Evolutionary conservation across 345 rosid species (phyloP), one percentile per base, ranked within the genome.

Genomic region (Populus simonii): DNA sequence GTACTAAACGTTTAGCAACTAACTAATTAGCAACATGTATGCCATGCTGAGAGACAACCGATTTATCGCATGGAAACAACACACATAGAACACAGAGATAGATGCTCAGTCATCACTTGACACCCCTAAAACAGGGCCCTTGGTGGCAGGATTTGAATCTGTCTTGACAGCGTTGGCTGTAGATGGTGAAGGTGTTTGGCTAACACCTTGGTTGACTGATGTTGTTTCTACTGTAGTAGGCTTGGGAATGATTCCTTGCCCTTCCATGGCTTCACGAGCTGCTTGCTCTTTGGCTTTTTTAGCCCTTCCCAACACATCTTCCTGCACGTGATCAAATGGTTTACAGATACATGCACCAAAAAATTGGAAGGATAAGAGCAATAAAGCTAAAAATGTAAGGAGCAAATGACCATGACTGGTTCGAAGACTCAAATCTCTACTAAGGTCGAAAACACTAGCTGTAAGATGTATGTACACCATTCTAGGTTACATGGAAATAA

Each of bases 241-340:
- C 72, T 81, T 83, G 9, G 89, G 75, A 74, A 90, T 81, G 5
- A 83, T 76, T 72, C 89, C 91, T 74, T 85, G 90, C 18, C 85
- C 84, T 73, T 86, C 96, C 88, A 81, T 65, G 43, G 92, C 82
- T 78, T 94, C 98, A 1, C 89, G 85, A 22, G 97, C 96, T 62
- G 99, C 97, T 80, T 78, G 83, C 68, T 93, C 93, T 79, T 95
- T 95, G 43, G 98, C 92, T 81, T 66, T 90, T 79, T 87, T 90
- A 25, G 98, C 98, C 81, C 94, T 89, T 81, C 89, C 93, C 38
- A 92, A 83, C 72, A 93, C 94, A 74, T 93, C 99, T 74, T 87
- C 94, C 97, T 93, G 87, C 82, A 84, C 27, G 29, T 7, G 29
- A 57, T 31, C 36, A 69, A 47, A 22, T 22, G 25, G n/a, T 11